Conservation (phyloP, 441 rosid genomes). For the Populus trichocarpa region DNA sequence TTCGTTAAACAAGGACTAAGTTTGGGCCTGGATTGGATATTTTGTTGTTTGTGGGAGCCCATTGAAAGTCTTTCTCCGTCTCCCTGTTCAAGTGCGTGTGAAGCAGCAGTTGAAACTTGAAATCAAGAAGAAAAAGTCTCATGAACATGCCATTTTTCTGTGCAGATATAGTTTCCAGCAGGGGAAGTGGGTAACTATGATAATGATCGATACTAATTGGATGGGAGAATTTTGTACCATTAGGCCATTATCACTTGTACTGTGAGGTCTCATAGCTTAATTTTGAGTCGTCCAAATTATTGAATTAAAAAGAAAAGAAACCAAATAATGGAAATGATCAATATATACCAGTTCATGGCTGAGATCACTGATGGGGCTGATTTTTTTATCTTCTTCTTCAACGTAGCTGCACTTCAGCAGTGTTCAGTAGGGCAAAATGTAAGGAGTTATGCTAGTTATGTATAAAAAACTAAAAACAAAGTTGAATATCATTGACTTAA, state of each 20-base stretch:
- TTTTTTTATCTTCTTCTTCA: not conserved
- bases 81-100: not conserved
- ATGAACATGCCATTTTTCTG: not conserved
- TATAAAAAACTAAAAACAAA: not conserved
- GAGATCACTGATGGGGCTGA: not conserved
- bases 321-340: slow-evolving; percentile 5
- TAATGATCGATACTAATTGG: not conserved
- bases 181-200: not conserved
- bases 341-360: slow-evolving; percentile 2
- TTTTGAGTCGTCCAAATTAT: not conserved
- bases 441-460: not conserved
- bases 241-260: not conserved
- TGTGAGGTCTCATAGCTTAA: not conserved
- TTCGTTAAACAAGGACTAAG: not conserved
- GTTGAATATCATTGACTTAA: not conserved
- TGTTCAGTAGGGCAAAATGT: not conserved
- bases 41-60: not conserved
- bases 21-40: not conserved
- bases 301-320: not conserved
- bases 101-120: not conserved
- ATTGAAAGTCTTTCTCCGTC: not conserved
- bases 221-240: not conserved
- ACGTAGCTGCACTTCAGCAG: not conserved
- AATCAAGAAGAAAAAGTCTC: not conserved
- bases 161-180: not conserved